These are phyloP conservation scores for Santalum album DNA, from an alignment of 164 flowering plant genomes.

Conservation along the genomic window DNA sequence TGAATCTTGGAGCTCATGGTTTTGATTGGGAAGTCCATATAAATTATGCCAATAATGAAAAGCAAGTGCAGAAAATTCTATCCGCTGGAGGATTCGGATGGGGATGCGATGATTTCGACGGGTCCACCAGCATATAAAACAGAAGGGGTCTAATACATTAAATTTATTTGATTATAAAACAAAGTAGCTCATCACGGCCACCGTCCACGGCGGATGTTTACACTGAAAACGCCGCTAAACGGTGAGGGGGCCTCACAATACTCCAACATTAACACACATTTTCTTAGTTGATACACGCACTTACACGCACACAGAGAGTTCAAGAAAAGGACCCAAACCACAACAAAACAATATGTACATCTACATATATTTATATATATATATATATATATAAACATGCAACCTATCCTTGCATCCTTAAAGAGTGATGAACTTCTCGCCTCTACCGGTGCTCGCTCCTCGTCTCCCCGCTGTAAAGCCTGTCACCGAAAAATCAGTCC, in stretches of 20 bases:
- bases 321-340: background rate
- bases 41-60: too few species aligned
- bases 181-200: background rate
- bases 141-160: too few species aligned
- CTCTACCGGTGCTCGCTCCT: slow-evolving; percentile 46
- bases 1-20: too few species aligned
- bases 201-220: background rate
- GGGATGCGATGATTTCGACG: too few species aligned
- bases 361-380: background rate
- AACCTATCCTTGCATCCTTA: background rate
- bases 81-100: too few species aligned
- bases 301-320: background rate
- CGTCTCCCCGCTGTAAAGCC: slow-evolving; percentile 70
- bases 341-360: background rate
- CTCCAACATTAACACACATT: too few species aligned
- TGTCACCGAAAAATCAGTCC: slow-evolving; percentile 14
- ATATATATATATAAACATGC: slow-evolving; percentile 14
- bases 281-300: background rate
- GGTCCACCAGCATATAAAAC: too few species aligned
- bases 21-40: too few species aligned
- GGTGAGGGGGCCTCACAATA: too few species aligned
- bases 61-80: too few species aligned
- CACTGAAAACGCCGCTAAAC: too few species aligned
- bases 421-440: slow-evolving; percentile 1
- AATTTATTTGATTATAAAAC: too few species aligned